Conservation (phyloP, 73 alveolate genomes). For the Uronychia binucleata region DNA sequence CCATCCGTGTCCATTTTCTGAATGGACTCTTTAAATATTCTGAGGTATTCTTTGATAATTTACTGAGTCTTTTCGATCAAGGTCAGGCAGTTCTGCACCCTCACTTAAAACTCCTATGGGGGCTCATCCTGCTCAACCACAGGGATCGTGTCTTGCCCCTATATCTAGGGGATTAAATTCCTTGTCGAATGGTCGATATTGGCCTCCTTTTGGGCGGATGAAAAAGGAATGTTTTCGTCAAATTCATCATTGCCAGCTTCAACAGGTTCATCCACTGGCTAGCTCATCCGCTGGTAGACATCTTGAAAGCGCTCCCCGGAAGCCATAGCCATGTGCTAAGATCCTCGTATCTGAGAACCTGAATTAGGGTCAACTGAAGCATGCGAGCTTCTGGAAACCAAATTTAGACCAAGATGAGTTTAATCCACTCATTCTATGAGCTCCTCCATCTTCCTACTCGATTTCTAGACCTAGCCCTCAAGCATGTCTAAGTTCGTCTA, state of each 20-base stretch:
- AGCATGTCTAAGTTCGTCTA: not conserved
- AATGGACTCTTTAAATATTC: not conserved
- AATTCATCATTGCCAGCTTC: constrained; percentile 1
- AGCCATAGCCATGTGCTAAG: too few relatives aligned
- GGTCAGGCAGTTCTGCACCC: not conserved
- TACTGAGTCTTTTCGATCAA: not conserved
- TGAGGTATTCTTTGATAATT: not conserved
- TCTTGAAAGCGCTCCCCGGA: too few relatives aligned
- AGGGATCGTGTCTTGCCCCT: too few relatives aligned
- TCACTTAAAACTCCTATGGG: not conserved
- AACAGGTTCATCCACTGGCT: not conserved
- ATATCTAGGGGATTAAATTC: too few relatives aligned
- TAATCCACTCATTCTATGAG: not conserved
- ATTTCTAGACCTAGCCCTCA: not conserved
- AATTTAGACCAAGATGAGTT: too few relatives aligned
- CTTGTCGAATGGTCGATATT: too few relatives aligned
- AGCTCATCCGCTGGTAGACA: too few relatives aligned
- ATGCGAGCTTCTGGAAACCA: too few relatives aligned
- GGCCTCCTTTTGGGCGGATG: too few relatives aligned
- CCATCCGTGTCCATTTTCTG: not conserved
- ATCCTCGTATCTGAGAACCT: not conserved
- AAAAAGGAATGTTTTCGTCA: too few relatives aligned
- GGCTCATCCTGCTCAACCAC: too few relatives aligned
- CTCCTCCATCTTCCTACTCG: not conserved
- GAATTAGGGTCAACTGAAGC: too few relatives aligned